Evolutionary conservation across 140 eudicot species (phyloP).

Genomic region (Flaveria floridana): DNA sequence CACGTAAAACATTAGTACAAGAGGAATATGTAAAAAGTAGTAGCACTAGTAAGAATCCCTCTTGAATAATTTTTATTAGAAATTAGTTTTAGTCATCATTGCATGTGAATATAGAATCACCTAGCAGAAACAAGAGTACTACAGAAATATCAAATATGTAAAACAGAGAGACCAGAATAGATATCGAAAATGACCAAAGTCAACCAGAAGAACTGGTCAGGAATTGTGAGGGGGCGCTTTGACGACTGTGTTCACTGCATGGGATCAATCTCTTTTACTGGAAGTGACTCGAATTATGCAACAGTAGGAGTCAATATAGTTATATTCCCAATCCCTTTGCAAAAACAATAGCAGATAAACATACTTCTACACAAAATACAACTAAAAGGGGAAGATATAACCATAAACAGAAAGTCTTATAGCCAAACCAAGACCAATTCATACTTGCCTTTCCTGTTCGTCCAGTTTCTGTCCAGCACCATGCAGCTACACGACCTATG

Average conservation of each 20-base stretch:
- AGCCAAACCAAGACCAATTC: slow-evolving; percentile 20
- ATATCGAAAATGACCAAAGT: not conserved
- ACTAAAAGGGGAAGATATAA: not conserved
- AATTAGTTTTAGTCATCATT: not conserved
- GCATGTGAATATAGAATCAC: not conserved
- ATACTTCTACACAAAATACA: slow-evolving; percentile 16
- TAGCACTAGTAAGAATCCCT: not conserved
- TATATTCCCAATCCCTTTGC: slow-evolving; percentile 13
- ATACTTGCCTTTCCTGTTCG: slow-evolving; percentile 85
- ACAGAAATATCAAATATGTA: not conserved
- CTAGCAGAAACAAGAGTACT: not conserved
- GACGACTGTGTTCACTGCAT: not conserved
- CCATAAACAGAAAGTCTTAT: not conserved
- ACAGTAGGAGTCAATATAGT: slow-evolving; percentile 19
- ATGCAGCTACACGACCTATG: slow-evolving; percentile 77
- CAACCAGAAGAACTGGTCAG: not conserved
- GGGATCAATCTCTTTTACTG: not conserved
- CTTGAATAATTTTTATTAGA: not conserved
- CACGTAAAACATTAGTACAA: not conserved
- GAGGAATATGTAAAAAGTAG: not conserved
- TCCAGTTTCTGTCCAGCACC: slow-evolving; percentile 99
- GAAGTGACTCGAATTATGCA: not conserved
- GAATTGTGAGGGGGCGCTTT: slow-evolving; percentile 17
- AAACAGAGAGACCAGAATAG: not conserved
- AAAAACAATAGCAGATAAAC: not conserved